phyloP scores from a whole-genome alignment of 169 alveolate genomes.

The Plasmodium sp. region DNA sequence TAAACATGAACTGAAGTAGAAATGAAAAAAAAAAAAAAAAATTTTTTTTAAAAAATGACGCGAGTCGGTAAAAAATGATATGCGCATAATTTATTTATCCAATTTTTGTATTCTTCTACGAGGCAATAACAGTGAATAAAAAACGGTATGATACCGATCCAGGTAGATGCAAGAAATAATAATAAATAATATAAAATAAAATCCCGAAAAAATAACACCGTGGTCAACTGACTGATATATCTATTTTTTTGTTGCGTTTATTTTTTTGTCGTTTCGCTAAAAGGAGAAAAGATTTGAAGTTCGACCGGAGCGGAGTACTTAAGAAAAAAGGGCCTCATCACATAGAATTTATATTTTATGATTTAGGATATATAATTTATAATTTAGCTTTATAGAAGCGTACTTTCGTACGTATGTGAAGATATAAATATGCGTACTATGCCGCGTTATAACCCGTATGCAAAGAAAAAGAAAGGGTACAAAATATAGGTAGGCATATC shows the following conservation, averaged over 20 bases:
- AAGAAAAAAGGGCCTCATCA: not conserved
- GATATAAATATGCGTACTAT: too few species aligned
- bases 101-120: not conserved
- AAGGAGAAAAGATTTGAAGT: not conserved
- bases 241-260: not conserved
- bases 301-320: not conserved
- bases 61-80: not conserved
- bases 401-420: not conserved
- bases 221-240: not conserved
- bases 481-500: not conserved
- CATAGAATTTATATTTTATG: too few species aligned
- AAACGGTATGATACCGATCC: not conserved
- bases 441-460: too few species aligned
- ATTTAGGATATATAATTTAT: too few species aligned
- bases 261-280: too few species aligned
- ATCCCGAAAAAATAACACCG: not conserved
- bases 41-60: not conserved
- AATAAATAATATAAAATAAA: too few species aligned
- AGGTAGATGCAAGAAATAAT: not conserved
- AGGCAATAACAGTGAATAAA: not conserved
- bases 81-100: not conserved
- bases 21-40: too few species aligned
- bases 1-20: not conserved
- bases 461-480: too few species aligned
- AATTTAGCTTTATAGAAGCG: not conserved